Percentiles rank a stretch among this genome's conserved stretches.
phyloP scores from a whole-genome alignment of 148 eudicot genomes.

The Vaccinium myrtillus region DNA sequence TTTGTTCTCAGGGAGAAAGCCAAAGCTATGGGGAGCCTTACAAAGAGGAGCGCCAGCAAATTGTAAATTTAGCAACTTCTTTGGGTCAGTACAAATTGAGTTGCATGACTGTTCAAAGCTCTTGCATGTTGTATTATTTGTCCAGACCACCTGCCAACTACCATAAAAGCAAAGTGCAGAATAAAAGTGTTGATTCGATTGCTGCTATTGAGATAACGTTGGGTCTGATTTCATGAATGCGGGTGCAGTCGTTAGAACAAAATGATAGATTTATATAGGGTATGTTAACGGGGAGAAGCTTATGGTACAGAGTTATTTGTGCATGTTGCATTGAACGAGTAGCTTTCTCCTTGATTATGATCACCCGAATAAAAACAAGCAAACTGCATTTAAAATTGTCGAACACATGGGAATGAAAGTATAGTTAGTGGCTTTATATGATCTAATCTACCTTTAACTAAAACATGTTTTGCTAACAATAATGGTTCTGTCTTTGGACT shows the following conservation, averaged over 20 bases:
- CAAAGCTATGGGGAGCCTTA: slow-evolving; percentile 60
- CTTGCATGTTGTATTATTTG: background rate
- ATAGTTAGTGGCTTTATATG: background rate
- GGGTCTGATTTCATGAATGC: background rate
- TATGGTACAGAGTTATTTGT: background rate
- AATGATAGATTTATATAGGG: background rate
- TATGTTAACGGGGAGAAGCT: background rate
- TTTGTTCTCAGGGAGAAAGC: slow-evolving; percentile 60
- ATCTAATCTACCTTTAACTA: background rate
- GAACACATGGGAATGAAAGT: background rate
- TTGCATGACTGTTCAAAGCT: background rate
- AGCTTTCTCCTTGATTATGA: background rate
- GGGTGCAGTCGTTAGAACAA: background rate
- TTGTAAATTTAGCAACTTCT: slow-evolving; percentile 15
- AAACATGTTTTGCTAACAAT: background rate
- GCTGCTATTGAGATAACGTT: background rate
- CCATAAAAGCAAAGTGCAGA: background rate
- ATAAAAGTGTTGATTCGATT: background rate
- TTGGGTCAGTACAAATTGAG: background rate
- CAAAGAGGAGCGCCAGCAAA: slow-evolving; percentile 38
- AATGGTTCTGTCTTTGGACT: background rate
- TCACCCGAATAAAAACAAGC: background rate
- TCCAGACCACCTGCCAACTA: background rate
- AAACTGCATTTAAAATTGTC: background rate
- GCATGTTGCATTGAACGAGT: no score